A percentile compares a stretch with the other conserved stretches of the same genome.
Evolutionary conservation across 225 moss, liverwort and hornwort genomes (phyloP).

Genomic region (Anthoceros angustus): DNA sequence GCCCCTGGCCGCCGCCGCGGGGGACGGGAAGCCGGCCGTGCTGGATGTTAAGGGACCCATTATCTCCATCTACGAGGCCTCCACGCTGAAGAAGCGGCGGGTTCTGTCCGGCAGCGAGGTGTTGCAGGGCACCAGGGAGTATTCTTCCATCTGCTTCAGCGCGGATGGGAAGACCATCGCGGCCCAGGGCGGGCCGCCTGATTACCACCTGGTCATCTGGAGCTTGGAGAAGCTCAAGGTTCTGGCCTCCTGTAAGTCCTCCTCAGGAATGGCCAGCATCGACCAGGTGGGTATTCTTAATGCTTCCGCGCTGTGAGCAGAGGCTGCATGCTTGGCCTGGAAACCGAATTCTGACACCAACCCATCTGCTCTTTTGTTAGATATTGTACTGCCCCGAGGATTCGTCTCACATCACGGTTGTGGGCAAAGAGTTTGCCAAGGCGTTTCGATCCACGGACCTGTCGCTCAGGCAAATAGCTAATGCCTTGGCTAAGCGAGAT

Average conservation of each 20-base stretch:
- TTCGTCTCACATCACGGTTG: constrained; percentile 34
- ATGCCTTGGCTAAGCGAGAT: constrained; percentile 43
- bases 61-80: constrained; percentile 55
- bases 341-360: neutral
- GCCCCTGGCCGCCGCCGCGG: neutral
- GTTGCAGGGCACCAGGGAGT: constrained; percentile 40
- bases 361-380: constrained; percentile 12
- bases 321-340: neutral
- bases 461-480: constrained; percentile 49
- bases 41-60: constrained; percentile 42
- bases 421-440: constrained; percentile 59
- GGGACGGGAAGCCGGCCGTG: neutral
- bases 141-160: constrained; percentile 48
- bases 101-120: constrained; percentile 44
- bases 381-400: constrained; percentile 67
- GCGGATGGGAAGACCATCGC: constrained; percentile 37
- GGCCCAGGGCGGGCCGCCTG: constrained; percentile 63
- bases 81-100: constrained; percentile 43
- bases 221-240: constrained; percentile 74
- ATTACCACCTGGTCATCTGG: constrained; percentile 73
- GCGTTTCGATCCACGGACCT: constrained; percentile 52
- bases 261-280: constrained; percentile 33
- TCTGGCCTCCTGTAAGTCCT: constrained; percentile 39
- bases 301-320: neutral
- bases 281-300: constrained; percentile 32